Base-by-base conservation (phyloP, 2,329 filamentous ascomycete genomes). In the Trichoderma polysporum region DNA sequence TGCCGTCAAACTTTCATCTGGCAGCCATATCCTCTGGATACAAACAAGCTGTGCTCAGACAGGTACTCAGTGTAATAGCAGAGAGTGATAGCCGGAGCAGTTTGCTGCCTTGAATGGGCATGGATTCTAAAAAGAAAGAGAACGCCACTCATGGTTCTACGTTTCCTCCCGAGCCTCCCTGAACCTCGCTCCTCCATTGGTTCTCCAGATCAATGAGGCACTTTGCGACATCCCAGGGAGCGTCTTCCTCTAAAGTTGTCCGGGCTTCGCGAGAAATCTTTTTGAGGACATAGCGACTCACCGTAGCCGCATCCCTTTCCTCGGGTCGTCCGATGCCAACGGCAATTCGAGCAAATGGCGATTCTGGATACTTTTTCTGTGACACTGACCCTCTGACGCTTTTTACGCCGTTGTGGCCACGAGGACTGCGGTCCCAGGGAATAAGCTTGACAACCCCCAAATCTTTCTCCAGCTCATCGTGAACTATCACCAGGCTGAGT, bases 261-360 rank as follows among this genome's bases (percentile, higher is more conserved):
- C 81, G 81, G 74, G 91, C 84, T 12, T 76, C 72, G 8, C 72
- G 69, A 10, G 82, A 84, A 82, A 95, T 88, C 73, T 87, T 87
- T 66, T 83, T 83, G 71, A 98, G 79, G 50, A 98, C 94, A 80
- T 94, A 97, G 27, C 86, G 81, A 50, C 89, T 86, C 10, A 98
- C 93, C 2, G 86, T 86, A 45, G 81, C 79, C 25, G 83, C 81
- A 58, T 92, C 89, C 69, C 93, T 84, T 69, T 85, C 89, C 53
- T 80, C 82, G 0, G 94, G 94, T 53, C 95, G 82, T n/a, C 92
- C 94, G 79, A 98, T 97, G 0, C 95, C 95, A 13, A 98, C 81
- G 0, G 91, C 90, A 59, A 98, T 86, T 67, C 91, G 83, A 70
- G 76, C 84, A 80, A 81, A 86, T 15, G 76, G 79, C 0, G 79